Percentiles rank a stretch among this genome's conserved stretches.
phyloP scores from a whole-genome alignment of 371 early-diverging fungal genomes.

The Apophysomyces elegans region DNA sequence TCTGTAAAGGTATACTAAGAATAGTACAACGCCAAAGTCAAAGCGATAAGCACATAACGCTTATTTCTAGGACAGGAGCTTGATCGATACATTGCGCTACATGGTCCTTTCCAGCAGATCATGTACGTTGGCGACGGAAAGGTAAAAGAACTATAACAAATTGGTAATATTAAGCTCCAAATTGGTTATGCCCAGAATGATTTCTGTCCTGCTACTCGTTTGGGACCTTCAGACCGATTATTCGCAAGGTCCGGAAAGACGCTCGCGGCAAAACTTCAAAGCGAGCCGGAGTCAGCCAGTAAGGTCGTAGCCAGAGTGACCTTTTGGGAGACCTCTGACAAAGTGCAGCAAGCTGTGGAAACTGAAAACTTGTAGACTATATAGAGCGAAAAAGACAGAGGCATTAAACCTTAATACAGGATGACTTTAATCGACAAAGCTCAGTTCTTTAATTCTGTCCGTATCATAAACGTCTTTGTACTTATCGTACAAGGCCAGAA shows the following conservation, averaged over 20 bases:
- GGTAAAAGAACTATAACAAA: slow-evolving; percentile 19
- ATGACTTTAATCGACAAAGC: slow-evolving; percentile 47
- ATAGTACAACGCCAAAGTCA: not conserved
- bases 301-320: slow-evolving; percentile 23
- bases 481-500: slow-evolving; percentile 63
- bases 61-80: slow-evolving; percentile 40
- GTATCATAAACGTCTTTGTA: slow-evolving; percentile 70
- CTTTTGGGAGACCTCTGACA: slow-evolving; percentile 25
- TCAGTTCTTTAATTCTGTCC: slow-evolving; percentile 56
- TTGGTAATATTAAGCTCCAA: not conserved
- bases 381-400: not conserved
- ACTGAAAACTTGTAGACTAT: slow-evolving; percentile 11
- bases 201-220: slow-evolving; percentile 45
- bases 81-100: slow-evolving; percentile 27
- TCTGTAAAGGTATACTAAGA: slow-evolving; percentile 70
- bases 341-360: slow-evolving; percentile 12
- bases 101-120: slow-evolving; percentile 37
- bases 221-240: slow-evolving; percentile 30
- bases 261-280: slow-evolving; percentile 17
- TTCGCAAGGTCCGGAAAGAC: slow-evolving; percentile 27
- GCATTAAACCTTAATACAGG: not conserved
- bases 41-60: not conserved
- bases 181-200: slow-evolving; percentile 31
- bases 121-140: slow-evolving; percentile 53
- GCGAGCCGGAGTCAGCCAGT: slow-evolving; percentile 14